phyloP scores from a whole-genome alignment of 2,329 filamentous ascomycete genomes.

The Colletotrichum lindemuthianum region DNA sequence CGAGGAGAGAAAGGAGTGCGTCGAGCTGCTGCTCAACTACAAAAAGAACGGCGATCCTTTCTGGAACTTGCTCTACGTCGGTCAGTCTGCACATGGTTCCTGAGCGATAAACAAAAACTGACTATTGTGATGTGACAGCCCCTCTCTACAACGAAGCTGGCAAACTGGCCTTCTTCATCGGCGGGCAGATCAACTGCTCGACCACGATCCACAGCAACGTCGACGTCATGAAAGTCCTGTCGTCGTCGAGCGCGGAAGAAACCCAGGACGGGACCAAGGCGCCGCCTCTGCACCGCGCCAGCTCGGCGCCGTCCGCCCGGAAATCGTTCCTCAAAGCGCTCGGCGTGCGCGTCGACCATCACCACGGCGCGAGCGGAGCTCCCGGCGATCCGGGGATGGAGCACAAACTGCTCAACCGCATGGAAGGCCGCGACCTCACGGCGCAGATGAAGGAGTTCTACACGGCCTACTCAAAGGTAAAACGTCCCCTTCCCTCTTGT shows the following conservation, averaged over 20 bases:
- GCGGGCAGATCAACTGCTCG: conserved; percentile 63
- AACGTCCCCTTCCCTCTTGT: no score
- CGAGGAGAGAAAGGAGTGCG: conserved; percentile 52
- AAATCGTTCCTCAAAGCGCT: conserved; percentile 29
- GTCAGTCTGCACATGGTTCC: conserved; percentile 42
- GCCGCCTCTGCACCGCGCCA: background rate
- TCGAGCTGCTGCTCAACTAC: conserved; percentile 63
- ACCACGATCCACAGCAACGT: conserved; percentile 57
- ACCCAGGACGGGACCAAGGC: background rate
- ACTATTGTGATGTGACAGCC: conserved; percentile 37
- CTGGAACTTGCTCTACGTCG: conserved; percentile 66
- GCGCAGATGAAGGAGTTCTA: conserved; percentile 43
- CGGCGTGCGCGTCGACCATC: background rate
- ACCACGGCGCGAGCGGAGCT: background rate
- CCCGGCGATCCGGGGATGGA: conserved; percentile 40
- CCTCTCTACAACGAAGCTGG: conserved; percentile 56
- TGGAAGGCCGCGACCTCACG: conserved; percentile 41
- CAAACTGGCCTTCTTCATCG: conserved; percentile 58
- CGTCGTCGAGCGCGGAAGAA: conserved; percentile 6
- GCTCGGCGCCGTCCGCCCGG: conserved; percentile 14
- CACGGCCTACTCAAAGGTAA: conserved; percentile 42
- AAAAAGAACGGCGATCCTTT: conserved; percentile 62
- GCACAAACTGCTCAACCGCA: conserved; percentile 37
- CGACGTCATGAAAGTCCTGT: conserved; percentile 58
- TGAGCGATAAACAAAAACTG: background rate